Evolutionary conservation across 805 yeast genomes (phyloP), one percentile per base, ranked within the genome.

Genomic region (Saturnispora gosingensis): DNA sequence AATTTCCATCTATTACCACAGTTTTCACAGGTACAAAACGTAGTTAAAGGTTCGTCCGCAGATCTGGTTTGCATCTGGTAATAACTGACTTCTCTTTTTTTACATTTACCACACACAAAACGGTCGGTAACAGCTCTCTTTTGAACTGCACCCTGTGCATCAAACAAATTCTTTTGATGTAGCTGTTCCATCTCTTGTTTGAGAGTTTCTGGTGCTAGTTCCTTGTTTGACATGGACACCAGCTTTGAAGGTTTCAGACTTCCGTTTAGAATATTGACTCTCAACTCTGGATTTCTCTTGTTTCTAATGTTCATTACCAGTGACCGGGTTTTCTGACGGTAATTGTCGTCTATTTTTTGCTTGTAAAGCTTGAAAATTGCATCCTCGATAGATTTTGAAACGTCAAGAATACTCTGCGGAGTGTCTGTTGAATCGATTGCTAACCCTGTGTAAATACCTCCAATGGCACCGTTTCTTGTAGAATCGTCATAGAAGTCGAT

Each of bases 1-100:
- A 93, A 93, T 70, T 93, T 93, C 99, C 99, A 93, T 68, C 98
- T 80, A 65, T 93, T 88, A 56, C 98, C 98, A 73, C 99, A 93
- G 58, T 81, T 88, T 35, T 90, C 97, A 73, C 99, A 93, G 3
- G 97, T 90, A 73, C 99, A 93, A 67, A 93, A 93, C 1, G 99
- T 93, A 7, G 99, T 93, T 62, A 93, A 78, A 54, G 99, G 99
- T 70, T 93, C 99, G 80, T 93, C 99, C 18, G 99, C 99, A 53
- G 96, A 87, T 70, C 99, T 78, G 34, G 99, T 93, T 74, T 93
- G 99, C 84, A 93, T 78, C 72, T 93, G 99, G 69, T 90, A 91
- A 68, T 93, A 93, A 60, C 95, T 85, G 42, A 93, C 99, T 73
- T 88, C 89, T 76, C 90, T 89, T 67, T 89, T 91, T 70, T 91